Base-by-base conservation (phyloP, 495 filamentous ascomycete genomes). In the Tuber melanosporum region DNA sequence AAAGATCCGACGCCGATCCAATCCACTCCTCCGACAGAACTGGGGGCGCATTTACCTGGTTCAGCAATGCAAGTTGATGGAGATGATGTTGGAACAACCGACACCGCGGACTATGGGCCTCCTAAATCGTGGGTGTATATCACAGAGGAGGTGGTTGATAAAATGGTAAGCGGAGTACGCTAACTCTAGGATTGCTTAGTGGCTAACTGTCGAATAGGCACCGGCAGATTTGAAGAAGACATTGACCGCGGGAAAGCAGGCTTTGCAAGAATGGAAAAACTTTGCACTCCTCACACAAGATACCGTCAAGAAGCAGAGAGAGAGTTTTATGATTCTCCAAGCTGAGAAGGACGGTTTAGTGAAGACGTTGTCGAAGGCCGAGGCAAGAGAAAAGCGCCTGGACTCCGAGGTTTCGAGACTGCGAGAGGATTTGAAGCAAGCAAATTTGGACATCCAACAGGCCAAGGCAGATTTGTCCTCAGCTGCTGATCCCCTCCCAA, bases 241-340 rank as follows among this genome's bases (percentile, higher is more conserved):
- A 10, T 72, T 82, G 45, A 77, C 70, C 36, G 73, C 75, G 71
- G 75, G 71, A 36, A 72, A 47, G 36, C 72, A 75, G 14, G 74
- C 76, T 2, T 72, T 82, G 43, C 72, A 73, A 12, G 75, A 80
- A 69, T 82, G 81, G 81, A 82, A 78, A 72, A 70, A 52, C 19
- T 82, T 78, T n/a, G 73, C 80, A 19, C 73, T 74, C 26, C 78
- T 81, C 15, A 73, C 82, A n/a, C 81, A 82, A 75, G 41, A 66
- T 7, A 78, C 77, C 9, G 73, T 76, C 43, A 75, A 74, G 42
- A 75, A 82, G 7, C n/a, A 77, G 46, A 81, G 78, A 72, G 71
- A 22, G 46, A 39, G 32, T 8, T 32, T 80, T 7, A 52, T 71
- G 20, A 72, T 73, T 26, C n/a, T 72, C 15, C 77, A 76, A 43